These are phyloP conservation scores for Allantophomopsis lycopodina DNA, from an alignment of 2,329 filamentous ascomycete species.

Conservation along the genomic window DNA sequence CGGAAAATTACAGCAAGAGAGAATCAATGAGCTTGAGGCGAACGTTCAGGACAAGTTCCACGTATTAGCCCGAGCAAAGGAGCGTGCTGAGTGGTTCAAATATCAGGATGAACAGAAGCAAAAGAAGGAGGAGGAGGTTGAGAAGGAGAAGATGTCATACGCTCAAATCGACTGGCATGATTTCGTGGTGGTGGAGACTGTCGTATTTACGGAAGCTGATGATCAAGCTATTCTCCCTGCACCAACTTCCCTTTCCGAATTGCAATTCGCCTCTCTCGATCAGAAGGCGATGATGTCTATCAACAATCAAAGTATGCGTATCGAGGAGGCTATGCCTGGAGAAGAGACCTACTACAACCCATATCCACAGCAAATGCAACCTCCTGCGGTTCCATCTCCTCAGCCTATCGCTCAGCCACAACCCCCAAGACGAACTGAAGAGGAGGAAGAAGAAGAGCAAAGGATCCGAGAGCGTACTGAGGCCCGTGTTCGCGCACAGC, in stretches of 20 bases:
- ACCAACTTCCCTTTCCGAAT: slow-evolving; percentile 76
- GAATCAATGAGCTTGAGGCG: slow-evolving; percentile 56
- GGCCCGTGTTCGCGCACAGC: slow-evolving; percentile 50
- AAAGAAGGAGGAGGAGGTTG: slow-evolving; percentile 77
- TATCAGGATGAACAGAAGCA: slow-evolving; percentile 74
- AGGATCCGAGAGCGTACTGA: slow-evolving; percentile 50
- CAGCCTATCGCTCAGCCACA: slow-evolving; percentile 17
- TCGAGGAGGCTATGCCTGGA: slow-evolving; percentile 90
- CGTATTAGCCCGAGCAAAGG: slow-evolving; percentile 66
- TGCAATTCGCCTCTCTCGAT: slow-evolving; percentile 89
- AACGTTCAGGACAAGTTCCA: slow-evolving; percentile 72
- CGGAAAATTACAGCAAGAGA: slow-evolving; percentile 57
- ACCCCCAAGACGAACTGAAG: slow-evolving; percentile 17
- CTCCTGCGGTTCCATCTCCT: slow-evolving; percentile 22
- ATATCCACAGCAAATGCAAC: slow-evolving; percentile 19
- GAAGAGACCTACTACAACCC: slow-evolving; percentile 49
- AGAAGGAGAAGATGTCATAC: slow-evolving; percentile 63
- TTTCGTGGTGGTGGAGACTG: slow-evolving; percentile 90
- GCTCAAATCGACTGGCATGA: slow-evolving; percentile 96
- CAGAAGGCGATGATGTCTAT: slow-evolving; percentile 89
- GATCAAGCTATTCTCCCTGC: slow-evolving; percentile 77
- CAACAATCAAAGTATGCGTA: slow-evolving; percentile 58
- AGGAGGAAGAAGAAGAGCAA: slow-evolving; percentile 48
- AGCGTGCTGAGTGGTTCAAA: slow-evolving; percentile 77
- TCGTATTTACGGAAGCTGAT: slow-evolving; percentile 81